These are phyloP conservation scores for Populus trichocarpa DNA, from an alignment of 441 rosid genomes.

Conservation along the genomic window DNA sequence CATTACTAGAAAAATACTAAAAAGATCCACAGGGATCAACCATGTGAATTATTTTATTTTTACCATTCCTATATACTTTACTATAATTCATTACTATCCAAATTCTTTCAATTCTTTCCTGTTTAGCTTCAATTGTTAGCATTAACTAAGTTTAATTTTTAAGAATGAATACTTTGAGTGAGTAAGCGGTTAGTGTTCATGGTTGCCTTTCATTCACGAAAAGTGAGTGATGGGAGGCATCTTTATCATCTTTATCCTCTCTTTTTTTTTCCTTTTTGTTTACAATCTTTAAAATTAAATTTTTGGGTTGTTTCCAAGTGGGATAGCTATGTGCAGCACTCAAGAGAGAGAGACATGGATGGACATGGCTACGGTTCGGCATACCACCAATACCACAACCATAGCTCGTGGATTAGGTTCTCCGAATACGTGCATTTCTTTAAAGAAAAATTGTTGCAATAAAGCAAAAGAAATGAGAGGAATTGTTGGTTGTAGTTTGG, in stretches of 20 bases:
- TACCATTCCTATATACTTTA: not conserved
- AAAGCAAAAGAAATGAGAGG: not conserved
- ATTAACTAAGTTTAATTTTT: conserved; percentile 13
- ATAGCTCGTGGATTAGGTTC: conserved; percentile 71
- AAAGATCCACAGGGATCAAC: conserved; percentile 1
- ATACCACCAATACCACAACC: conserved; percentile 44
- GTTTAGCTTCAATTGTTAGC: not conserved
- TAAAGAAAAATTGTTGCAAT: conserved; percentile 6
- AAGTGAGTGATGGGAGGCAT: conserved; percentile 62
- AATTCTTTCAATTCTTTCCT: conserved; percentile 18
- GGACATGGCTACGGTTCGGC: conserved; percentile 45
- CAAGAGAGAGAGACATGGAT: conserved; percentile 7
- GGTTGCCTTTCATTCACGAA: conserved; percentile 90
- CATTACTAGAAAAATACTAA: conserved; percentile 39
- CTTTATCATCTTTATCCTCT: conserved; percentile 13
- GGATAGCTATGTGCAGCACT: conserved; percentile 21
- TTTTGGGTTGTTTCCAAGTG: conserved; percentile 6
- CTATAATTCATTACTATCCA: conserved; percentile 17
- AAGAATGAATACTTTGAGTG: conserved; percentile 69
- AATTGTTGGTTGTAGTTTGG: too few relatives aligned
- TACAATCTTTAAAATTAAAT: conserved; percentile 21
- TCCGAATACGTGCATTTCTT: conserved; percentile 6
- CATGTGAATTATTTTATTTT: conserved; percentile 36
- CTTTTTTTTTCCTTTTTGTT: not conserved
- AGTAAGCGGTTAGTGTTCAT: conserved; percentile 66